A percentile compares a stretch with the other conserved stretches of the same genome.
phyloP scores from a whole-genome alignment of 2,329 filamentous ascomycete species.

The Magnaporthales sp. region DNA sequence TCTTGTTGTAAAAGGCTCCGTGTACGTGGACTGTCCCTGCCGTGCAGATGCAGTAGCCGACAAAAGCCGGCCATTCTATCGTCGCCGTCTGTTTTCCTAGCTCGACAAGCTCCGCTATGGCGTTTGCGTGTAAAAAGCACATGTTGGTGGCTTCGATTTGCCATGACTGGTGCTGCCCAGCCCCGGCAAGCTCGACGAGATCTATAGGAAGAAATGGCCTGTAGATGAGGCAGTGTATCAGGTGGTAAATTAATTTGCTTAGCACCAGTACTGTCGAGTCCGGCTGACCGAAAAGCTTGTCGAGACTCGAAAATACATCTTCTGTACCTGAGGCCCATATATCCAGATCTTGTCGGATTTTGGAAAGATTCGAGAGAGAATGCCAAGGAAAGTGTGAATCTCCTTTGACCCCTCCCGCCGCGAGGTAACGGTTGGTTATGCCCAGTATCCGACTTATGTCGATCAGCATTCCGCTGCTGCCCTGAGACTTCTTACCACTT shows the following conservation, averaged over 20 bases:
- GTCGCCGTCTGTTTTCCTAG: constrained; percentile 65
- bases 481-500: constrained; percentile 61
- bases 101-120: constrained; percentile 75
- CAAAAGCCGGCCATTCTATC: constrained; percentile 79
- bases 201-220: constrained; percentile 81
- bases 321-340: constrained; percentile 77
- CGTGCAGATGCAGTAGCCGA: constrained; percentile 79
- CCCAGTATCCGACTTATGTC: constrained; percentile 78
- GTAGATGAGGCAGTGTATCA: constrained; percentile 81
- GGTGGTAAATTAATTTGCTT: constrained; percentile 79
- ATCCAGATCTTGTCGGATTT: constrained; percentile 77
- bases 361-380: constrained; percentile 73
- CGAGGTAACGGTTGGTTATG: constrained; percentile 75
- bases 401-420: constrained; percentile 77
- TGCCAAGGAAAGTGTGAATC: constrained; percentile 92
- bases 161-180: constrained; percentile 82
- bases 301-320: constrained; percentile 68
- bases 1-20: constrained; percentile 66
- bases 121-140: constrained; percentile 80
- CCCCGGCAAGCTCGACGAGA: constrained; percentile 68
- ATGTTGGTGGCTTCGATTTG: constrained; percentile 86
- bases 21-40: constrained; percentile 85
- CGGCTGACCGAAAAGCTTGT: constrained; percentile 65
- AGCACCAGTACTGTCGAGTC: constrained; percentile 73
- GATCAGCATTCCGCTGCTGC: constrained; percentile 72